Percentiles rank a stretch among this genome's conserved stretches.
These are phyloP conservation scores for Arctium lappa DNA, from an alignment of 129 eudicot species.

Conservation along the genomic window DNA sequence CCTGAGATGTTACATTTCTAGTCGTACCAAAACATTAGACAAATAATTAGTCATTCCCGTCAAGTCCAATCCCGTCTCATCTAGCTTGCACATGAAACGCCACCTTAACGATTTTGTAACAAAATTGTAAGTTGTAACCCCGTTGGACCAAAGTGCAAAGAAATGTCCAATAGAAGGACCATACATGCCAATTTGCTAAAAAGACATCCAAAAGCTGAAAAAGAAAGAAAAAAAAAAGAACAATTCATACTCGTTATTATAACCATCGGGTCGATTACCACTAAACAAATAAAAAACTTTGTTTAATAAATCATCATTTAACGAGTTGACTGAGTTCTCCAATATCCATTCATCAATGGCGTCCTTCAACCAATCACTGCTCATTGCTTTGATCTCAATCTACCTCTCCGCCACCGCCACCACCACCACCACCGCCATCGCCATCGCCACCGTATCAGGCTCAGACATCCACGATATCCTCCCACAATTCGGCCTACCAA, in stretches of 20 bases:
- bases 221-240: no score
- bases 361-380: constrained; percentile 8
- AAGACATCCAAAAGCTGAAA: no score
- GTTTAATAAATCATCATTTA: neutral
- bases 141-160: no score
- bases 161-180: no score
- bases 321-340: constrained; percentile 17
- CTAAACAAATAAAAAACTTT: neutral
- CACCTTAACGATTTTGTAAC: no score
- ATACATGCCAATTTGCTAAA: no score
- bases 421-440: neutral
- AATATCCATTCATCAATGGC: constrained; percentile 24
- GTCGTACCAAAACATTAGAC: no score
- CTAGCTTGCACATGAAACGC: no score
- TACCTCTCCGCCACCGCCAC: neutral
- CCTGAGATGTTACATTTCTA: no score
- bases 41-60: no score
- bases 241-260: neutral
- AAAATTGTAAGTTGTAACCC: no score
- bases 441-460: neutral
- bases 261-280: neutral
- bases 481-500: constrained; percentile 62
- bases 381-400: constrained; percentile 24
- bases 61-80: no score
- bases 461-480: constrained; percentile 75